Evolutionary conservation across 2,329 filamentous ascomycete species (phyloP), one percentile per base, ranked within the genome.

Genomic region (Acrodontium crateriforme): DNA sequence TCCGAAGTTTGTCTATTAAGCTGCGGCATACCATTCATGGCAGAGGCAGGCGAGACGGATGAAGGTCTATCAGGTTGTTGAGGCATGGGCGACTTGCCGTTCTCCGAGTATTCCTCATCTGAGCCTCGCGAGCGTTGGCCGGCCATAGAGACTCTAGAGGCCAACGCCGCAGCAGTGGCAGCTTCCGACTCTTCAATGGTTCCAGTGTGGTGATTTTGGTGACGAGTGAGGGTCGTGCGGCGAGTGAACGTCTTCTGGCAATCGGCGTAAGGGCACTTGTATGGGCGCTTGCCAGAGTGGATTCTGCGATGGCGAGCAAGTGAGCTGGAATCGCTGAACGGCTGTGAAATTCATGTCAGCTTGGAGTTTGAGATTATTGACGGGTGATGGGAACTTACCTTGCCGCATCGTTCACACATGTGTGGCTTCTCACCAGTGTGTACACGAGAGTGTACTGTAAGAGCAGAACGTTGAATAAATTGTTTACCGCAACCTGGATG

Each of bases 201-300:
- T 22, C 87, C 89, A 12, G 80, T 91, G 54, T 95, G 89, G 46
- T 92, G 82, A 44, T 92, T 93, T 58, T 94, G 84, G 52, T 98
- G 89, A 27, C 89, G 74, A 2, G 87, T 98, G 36, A 98, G 64
- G 3, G 89, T 95, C 1, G 89, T 95, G 39, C 87, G 78, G 32
- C 89, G 77, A 7, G 89, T 98, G 49, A 98, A 98, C 0, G 87
- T 95, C 68, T 95, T 95, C 52, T 95, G 85, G 56, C 89, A 98
- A 54, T 94, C 85, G 34, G 84, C 85, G 46, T 89, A 95, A 1
- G 85, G 85, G 58, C 89, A 98, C 56, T 93, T 93, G 64, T 95
- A 98, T 2, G 89, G 89, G 27, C 89, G 71, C 58, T 89, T 93
- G 34, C 89, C 89, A 3, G 83, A 91, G 52, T 98, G 89, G 35